Base-by-base conservation (phyloP, 2,329 filamentous ascomycete species). In the Xylaria sp. region DNA sequence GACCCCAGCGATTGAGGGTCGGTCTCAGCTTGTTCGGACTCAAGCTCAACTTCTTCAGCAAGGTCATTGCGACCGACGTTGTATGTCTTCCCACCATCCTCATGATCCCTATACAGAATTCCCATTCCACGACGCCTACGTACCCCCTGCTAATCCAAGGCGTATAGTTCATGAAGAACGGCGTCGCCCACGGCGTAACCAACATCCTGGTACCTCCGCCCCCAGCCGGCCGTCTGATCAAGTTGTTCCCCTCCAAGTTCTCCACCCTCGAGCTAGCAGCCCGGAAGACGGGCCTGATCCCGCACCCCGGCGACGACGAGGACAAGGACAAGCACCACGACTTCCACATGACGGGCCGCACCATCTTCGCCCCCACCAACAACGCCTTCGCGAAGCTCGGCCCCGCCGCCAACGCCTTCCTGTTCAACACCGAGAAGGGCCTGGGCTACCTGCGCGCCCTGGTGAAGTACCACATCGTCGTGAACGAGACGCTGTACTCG, bases 301-400 rank as follows among this genome's bases (percentile, higher is more conserved):
- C 70, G 8, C 71, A 64, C 32, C 37, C 16, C 18, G 37, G 90
- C 13, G 85, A 60, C 10, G 42, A 59, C 3, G 37, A 90, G 13
- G 85, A 85, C 23, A 29, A 44, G 10, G 35, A 63, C 59, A 81
- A 91, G 66, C 83, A 91, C 73, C 82, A 85, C 72, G 75, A 79
- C 21, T 85, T 81, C 63, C 82, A 82, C 42, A 84, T 86, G 54
- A 79, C 83, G 2, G 93, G 93, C 42, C 89, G 89, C 47, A 97
- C 94, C 2, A 78, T 96, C 69, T 97, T 97, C 75, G 92, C 92
- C 0, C 94, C 94, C 0, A 88, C 87, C 54, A 97, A 98, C 84
- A 82, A 81, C 4, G 94, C 94, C n/a, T 97, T 95, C 83, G 78
- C 86, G 74, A 88, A 88, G 72, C 89, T 98, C 0, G 93, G 93